Percentiles rank a stretch among this genome's conserved stretches.
These are phyloP conservation scores for Phytomonas sp. DNA, from an alignment of 208 protist species.

Conservation along the genomic window DNA sequence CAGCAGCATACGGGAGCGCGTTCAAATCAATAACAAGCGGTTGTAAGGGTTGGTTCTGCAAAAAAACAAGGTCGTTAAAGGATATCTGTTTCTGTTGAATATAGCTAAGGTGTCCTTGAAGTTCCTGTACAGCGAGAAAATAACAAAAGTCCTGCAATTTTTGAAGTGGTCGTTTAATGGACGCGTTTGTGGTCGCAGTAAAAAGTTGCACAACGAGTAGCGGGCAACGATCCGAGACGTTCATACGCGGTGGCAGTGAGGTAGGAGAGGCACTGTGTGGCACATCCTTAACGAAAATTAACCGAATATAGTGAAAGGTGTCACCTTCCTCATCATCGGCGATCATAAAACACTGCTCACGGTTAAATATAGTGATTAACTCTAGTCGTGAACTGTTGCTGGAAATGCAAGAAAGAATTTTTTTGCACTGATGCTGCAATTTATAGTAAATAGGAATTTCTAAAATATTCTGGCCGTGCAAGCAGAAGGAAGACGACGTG, in stretches of 20 bases:
- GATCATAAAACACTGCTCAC: constrained; percentile 81
- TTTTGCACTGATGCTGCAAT: constrained; percentile 82
- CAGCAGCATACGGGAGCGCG: constrained; percentile 8
- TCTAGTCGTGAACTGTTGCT: constrained; percentile 68
- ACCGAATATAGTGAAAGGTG: constrained; percentile 81
- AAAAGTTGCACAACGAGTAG: constrained; percentile 79
- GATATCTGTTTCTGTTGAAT: constrained; percentile 77
- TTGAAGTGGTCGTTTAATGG: constrained; percentile 50
- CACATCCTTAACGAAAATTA: constrained; percentile 80
- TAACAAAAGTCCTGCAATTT: constrained; percentile 84
- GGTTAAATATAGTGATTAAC: constrained; percentile 78
- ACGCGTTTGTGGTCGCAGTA: constrained; percentile 52
- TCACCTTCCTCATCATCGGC: constrained; percentile 70
- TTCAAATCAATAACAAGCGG: constrained; percentile 39
- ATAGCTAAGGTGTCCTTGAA: constrained; percentile 84
- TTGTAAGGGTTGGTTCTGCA: constrained; percentile 63
- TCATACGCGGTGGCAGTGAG: constrained; percentile 37
- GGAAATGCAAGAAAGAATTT: constrained; percentile 60
- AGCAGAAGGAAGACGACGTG: constrained; percentile 35
- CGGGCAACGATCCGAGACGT: constrained; percentile 48
- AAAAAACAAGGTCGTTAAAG: constrained; percentile 75
- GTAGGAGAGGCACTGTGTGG: constrained; percentile 32
- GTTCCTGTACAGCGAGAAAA: constrained; percentile 76
- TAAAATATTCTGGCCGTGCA: constrained; percentile 50
- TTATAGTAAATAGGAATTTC: constrained; percentile 87